Conservation (phyloP, 169 alveolate genomes). For the Plasmodium gallinaceum region DNA sequence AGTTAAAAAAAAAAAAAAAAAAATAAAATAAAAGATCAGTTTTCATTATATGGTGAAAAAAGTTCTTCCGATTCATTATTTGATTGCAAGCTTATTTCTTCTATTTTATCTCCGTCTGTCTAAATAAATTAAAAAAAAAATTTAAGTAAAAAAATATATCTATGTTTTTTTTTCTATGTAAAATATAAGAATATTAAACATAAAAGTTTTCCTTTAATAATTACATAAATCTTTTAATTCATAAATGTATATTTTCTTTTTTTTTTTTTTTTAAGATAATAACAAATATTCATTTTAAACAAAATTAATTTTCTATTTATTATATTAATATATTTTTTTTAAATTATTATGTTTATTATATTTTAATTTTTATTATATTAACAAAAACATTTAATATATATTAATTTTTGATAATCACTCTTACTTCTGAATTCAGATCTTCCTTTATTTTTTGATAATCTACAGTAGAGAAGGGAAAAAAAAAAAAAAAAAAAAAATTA, state of each 20-base stretch:
- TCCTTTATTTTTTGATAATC: conserved; percentile 38
- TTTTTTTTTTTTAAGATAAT: neutral
- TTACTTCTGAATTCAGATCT: conserved; percentile 50
- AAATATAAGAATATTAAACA: too few species aligned
- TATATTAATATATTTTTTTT: too few species aligned
- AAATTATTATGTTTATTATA: too few species aligned
- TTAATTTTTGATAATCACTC: neutral
- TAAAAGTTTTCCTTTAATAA: too few species aligned
- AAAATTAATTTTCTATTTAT: too few species aligned
- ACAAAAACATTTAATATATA: neutral
- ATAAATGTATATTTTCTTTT: neutral
- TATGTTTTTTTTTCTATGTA: neutral
- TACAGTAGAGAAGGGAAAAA: conserved; percentile 7
- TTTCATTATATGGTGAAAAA: conserved; percentile 73
- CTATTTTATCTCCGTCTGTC: conserved; percentile 11
- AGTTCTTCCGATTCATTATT: conserved; percentile 28
- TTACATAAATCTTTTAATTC: too few species aligned
- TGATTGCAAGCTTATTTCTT: neutral
- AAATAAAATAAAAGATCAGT: conserved; percentile 6
- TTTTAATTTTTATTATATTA: too few species aligned
- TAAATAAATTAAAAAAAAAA: conserved; percentile 3
- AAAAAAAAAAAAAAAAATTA: neutral
- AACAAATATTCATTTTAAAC: too few species aligned
- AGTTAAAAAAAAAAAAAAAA: conserved; percentile 5
- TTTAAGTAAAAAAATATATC: neutral